Conservation (phyloP, 768 basidiomycete genomes). For the Paxillus involutus region DNA sequence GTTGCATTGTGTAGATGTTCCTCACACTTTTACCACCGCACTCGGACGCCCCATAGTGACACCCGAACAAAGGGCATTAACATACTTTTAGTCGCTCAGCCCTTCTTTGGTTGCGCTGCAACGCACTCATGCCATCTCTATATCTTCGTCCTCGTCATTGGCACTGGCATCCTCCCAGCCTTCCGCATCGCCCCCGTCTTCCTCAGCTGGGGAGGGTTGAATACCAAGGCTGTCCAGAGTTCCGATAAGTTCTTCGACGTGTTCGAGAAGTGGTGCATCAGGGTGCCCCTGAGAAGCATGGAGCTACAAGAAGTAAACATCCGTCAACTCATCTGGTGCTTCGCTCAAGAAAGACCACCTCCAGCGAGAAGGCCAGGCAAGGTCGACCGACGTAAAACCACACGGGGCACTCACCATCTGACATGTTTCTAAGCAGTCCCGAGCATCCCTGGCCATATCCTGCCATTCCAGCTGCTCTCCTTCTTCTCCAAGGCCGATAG, state of each 20-base stretch:
- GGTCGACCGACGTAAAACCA: not conserved
- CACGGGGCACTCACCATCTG: slow-evolving; percentile 54
- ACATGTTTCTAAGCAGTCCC: slow-evolving; percentile 84
- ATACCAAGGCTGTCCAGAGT: slow-evolving; percentile 71
- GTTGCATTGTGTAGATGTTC: slow-evolving; percentile 51
- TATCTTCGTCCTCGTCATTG: slow-evolving; percentile 50
- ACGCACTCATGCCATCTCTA: slow-evolving; percentile 49
- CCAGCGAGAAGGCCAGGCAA: not conserved
- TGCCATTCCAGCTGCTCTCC: slow-evolving; percentile 59
- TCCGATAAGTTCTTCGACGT: slow-evolving; percentile 69
- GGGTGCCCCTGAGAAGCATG: slow-evolving; percentile 71
- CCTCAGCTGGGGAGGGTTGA: slow-evolving; percentile 54
- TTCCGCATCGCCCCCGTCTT: slow-evolving; percentile 41
- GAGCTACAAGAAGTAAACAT: slow-evolving; percentile 42
- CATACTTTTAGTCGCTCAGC: slow-evolving; percentile 8
- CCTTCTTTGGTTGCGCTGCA: not conserved
- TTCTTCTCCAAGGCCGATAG: slow-evolving; percentile 32
- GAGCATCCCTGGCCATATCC: slow-evolving; percentile 75
- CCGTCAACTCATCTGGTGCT: not conserved
- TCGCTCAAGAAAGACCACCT: not conserved
- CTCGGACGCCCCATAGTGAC: slow-evolving; percentile 48
- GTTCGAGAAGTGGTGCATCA: slow-evolving; percentile 74
- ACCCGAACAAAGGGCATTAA: not conserved
- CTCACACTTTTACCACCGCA: slow-evolving; percentile 57
- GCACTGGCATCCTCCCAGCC: slow-evolving; percentile 69